Conservation (phyloP, 345 rosid species). For the Camelina sativa region DNA sequence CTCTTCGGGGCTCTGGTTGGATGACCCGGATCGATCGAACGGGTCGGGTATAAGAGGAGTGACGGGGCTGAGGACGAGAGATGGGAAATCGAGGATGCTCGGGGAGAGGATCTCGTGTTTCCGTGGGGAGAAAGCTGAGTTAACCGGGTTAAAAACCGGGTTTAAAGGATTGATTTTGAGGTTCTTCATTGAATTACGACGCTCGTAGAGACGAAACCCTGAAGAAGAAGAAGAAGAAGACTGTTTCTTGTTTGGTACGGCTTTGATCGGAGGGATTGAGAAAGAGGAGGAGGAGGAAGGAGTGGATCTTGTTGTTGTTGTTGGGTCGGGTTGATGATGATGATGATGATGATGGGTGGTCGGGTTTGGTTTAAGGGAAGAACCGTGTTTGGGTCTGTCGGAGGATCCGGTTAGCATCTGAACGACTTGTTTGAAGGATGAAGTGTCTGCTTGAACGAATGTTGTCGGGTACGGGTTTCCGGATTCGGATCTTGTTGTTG, state of each 20-base stretch:
- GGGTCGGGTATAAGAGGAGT: slow-evolving; percentile 95
- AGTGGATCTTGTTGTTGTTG: slow-evolving; percentile 24
- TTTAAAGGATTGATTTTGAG: slow-evolving; percentile 79
- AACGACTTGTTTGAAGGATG: slow-evolving; percentile 96
- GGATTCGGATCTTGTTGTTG: slow-evolving; percentile 72
- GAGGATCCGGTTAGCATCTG: slow-evolving; percentile 98
- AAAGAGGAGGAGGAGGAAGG: slow-evolving; percentile 60
- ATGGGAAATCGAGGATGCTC: slow-evolving; percentile 85
- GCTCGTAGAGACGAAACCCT: slow-evolving; percentile 90
- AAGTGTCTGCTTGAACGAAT: slow-evolving; percentile 92
- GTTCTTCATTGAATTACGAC: slow-evolving; percentile 86
- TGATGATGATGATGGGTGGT: slow-evolving; percentile 5
- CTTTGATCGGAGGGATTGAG: slow-evolving; percentile 91
- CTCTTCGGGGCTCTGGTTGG: slow-evolving; percentile 56
- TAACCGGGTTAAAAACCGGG: slow-evolving; percentile 55
- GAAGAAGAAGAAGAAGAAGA: slow-evolving; percentile 50
- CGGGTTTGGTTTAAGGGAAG: slow-evolving; percentile 47
- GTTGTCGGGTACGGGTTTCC: slow-evolving; percentile 91
- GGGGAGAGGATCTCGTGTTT: slow-evolving; percentile 91
- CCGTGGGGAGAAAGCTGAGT: slow-evolving; percentile 68
- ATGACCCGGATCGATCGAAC: slow-evolving; percentile 69
- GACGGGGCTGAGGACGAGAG: slow-evolving; percentile 86
- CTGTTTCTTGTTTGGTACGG: slow-evolving; percentile 72
- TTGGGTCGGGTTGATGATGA: slow-evolving; percentile 46
- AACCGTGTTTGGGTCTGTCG: slow-evolving; percentile 48